Evolutionary conservation across 352 stramenopile genomes (phyloP).

Genomic region (Phytophthora vignae): DNA sequence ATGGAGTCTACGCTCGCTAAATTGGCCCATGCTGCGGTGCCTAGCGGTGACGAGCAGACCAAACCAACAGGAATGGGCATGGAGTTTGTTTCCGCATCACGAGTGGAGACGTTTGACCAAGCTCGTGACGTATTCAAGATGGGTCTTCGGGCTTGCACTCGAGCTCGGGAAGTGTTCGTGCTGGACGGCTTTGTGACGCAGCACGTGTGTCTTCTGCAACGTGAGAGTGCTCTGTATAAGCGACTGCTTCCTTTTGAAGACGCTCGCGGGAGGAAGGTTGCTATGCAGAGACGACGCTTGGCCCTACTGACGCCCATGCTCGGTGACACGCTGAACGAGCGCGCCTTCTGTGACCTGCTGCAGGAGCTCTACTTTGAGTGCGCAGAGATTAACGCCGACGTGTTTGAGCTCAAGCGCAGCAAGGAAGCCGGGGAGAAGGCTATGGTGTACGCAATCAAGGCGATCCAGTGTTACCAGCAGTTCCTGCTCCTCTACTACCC

Average conservation of each 20-base stretch:
- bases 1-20: constrained; percentile 41
- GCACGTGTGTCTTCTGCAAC: constrained; percentile 65
- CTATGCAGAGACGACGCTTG: constrained; percentile 70
- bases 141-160: constrained; percentile 52
- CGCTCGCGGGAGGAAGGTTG: constrained; percentile 63
- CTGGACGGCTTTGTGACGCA: constrained; percentile 78
- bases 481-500: constrained; percentile 78
- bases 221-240: constrained; percentile 65
- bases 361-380: constrained; percentile 79
- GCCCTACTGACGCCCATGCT: constrained; percentile 57
- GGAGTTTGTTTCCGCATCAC: constrained; percentile 30
- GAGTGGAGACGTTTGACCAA: constrained; percentile 53
- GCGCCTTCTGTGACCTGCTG: constrained; percentile 58
- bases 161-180: constrained; percentile 51
- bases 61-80: constrained; percentile 27
- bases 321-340: constrained; percentile 54
- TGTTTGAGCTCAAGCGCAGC: constrained; percentile 73
- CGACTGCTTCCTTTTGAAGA: constrained; percentile 64
- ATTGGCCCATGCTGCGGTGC: neutral
- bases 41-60: neutral
- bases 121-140: constrained; percentile 75
- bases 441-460: constrained; percentile 64
- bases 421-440: constrained; percentile 50
- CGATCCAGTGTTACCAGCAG: constrained; percentile 74
- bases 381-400: constrained; percentile 60